These are phyloP conservation scores for Cercospora zeae-maydis DNA, from an alignment of 2,329 filamentous ascomycete species.

Conservation along the genomic window DNA sequence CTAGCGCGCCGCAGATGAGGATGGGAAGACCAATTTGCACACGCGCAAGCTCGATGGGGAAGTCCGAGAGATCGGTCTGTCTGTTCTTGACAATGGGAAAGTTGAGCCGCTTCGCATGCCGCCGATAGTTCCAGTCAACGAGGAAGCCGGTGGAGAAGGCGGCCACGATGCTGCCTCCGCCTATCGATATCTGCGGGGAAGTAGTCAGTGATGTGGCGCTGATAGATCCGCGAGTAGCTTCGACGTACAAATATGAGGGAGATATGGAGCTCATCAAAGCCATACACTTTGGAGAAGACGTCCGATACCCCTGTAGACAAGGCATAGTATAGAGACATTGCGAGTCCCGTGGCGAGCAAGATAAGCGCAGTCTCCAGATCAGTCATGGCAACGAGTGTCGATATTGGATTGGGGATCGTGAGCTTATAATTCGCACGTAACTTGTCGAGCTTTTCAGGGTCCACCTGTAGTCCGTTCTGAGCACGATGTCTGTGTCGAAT, in stretches of 20 bases:
- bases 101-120: slow-evolving; percentile 35
- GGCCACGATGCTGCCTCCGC: slow-evolving; percentile 41
- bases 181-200: slow-evolving; percentile 37
- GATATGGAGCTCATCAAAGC: slow-evolving; percentile 41
- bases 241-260: slow-evolving; percentile 34
- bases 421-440: slow-evolving; percentile 28
- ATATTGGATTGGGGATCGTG: slow-evolving; percentile 31
- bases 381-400: slow-evolving; percentile 28
- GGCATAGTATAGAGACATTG: slow-evolving; percentile 44
- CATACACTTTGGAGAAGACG: slow-evolving; percentile 39
- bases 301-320: slow-evolving; percentile 41
- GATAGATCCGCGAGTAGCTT: neutral
- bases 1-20: slow-evolving; percentile 32
- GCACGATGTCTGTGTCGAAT: slow-evolving; percentile 23
- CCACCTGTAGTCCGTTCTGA: slow-evolving; percentile 20
- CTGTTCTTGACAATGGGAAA: slow-evolving; percentile 37
- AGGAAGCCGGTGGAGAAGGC: slow-evolving; percentile 41
- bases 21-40: slow-evolving; percentile 42
- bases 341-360: slow-evolving; percentile 39
- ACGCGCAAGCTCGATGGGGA: slow-evolving; percentile 45
- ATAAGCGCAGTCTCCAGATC: slow-evolving; percentile 39
- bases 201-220: neutral
- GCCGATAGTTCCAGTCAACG: slow-evolving; percentile 45
- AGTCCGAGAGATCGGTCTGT: slow-evolving; percentile 39
- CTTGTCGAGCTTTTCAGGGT: slow-evolving; percentile 25